A percentile compares a stretch with the other conserved stretches of the same genome.
Evolutionary conservation across 306 rosid species (phyloP).

Genomic region (Sophora flavescens): DNA sequence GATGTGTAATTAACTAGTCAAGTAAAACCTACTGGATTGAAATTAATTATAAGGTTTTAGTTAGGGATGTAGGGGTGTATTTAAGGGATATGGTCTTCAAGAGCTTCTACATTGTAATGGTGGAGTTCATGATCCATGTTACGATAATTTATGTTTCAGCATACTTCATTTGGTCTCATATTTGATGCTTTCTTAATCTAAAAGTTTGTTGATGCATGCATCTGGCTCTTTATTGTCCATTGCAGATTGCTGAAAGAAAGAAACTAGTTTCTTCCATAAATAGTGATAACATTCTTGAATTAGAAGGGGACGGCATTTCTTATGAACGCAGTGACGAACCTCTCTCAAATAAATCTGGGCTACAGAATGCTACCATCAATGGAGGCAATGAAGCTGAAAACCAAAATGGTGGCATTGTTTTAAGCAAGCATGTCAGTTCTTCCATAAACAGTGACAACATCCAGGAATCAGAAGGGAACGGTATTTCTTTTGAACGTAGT

Average conservation of each 20-base stretch:
- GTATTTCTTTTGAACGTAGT: slow-evolving; percentile 50
- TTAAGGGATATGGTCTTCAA: slow-evolving; percentile 2
- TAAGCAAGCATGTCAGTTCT: slow-evolving; percentile 35
- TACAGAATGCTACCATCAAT: slow-evolving; percentile 38
- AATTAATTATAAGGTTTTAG: not conserved
- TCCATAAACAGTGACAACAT: slow-evolving; percentile 57
- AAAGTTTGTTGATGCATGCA: slow-evolving; percentile 10
- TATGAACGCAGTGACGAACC: slow-evolving; percentile 50
- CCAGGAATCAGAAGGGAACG: slow-evolving; percentile 51
- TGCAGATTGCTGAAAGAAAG: slow-evolving; percentile 87
- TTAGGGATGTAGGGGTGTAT: not conserved
- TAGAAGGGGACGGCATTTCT: slow-evolving; percentile 54
- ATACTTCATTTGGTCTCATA: slow-evolving; percentile 11
- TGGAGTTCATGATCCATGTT: slow-evolving; percentile 26
- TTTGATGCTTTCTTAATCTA: slow-evolving; percentile 8
- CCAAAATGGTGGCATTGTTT: slow-evolving; percentile 48
- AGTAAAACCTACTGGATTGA: slow-evolving; percentile 9
- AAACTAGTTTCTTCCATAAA: slow-evolving; percentile 70
- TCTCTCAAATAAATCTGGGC: slow-evolving; percentile 40
- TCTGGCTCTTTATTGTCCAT: slow-evolving; percentile 28
- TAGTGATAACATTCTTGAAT: slow-evolving; percentile 46
- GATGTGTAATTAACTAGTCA: not conserved
- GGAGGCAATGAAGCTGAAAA: slow-evolving; percentile 42
- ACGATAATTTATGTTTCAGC: slow-evolving; percentile 10
- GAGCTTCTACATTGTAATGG: slow-evolving; percentile 25